Percentiles rank a stretch among this genome's conserved stretches.
Conservation (phyloP, 2,329 filamentous ascomycete species). For the Epichloe coenophiala region DNA sequence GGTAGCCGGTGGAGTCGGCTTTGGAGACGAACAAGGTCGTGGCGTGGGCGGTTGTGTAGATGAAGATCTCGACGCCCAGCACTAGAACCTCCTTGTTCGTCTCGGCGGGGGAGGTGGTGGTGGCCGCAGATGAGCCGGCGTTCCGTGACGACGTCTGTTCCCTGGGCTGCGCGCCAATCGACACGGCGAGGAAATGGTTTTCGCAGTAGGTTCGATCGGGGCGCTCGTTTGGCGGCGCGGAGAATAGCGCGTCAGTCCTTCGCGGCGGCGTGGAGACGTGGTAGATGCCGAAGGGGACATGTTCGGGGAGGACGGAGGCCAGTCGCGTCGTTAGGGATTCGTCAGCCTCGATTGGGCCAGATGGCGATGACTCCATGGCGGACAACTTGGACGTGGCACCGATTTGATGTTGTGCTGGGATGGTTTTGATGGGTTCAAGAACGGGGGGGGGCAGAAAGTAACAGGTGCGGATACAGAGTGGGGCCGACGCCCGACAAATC, state of each 20-base stretch:
- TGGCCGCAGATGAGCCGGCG: neutral
- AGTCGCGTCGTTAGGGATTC: slow-evolving; percentile 15
- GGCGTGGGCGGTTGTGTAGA: slow-evolving; percentile 69
- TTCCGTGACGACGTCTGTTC: slow-evolving; percentile 4
- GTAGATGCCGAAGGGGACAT: slow-evolving; percentile 52
- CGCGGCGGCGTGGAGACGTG: slow-evolving; percentile 81
- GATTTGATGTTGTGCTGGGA: neutral
- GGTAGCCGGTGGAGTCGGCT: slow-evolving; percentile 87
- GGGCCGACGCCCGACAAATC: too few relatives aligned
- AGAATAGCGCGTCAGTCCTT: slow-evolving; percentile 61
- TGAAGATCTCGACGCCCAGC: slow-evolving; percentile 73
- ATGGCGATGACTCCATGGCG: neutral
- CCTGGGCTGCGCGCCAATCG: slow-evolving; percentile 23
- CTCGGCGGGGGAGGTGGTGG: too few relatives aligned
- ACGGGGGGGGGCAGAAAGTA: too few relatives aligned
- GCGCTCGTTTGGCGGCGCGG: slow-evolving; percentile 56
- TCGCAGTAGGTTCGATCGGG: slow-evolving; percentile 75
- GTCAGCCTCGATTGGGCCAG: neutral
- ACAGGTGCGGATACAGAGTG: too few relatives aligned
- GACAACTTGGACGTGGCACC: neutral
- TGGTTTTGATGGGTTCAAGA: neutral
- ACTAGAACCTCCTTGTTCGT: slow-evolving; percentile 45
- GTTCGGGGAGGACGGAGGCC: slow-evolving; percentile 38
- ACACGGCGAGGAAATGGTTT: slow-evolving; percentile 57
- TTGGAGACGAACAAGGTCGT: slow-evolving; percentile 93